Evolutionary conservation across 495 filamentous ascomycete genomes (phyloP).

Genomic region (Aspergillus nanangensis): DNA sequence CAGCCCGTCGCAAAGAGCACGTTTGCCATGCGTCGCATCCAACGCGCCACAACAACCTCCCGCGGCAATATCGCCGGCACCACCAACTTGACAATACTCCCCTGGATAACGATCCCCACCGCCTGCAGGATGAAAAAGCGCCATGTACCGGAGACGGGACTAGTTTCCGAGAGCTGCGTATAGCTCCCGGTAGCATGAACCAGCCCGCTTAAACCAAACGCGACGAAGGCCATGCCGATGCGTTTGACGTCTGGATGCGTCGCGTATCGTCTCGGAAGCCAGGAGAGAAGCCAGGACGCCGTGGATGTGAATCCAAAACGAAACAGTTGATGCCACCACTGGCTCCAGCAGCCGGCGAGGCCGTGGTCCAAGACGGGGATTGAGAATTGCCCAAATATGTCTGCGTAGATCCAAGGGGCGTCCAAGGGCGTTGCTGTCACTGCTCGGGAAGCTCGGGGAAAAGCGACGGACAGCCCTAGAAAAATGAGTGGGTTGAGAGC

Average conservation of each 20-base stretch:
- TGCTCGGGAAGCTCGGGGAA: constrained; percentile 30
- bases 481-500: constrained; percentile 53
- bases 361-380: constrained; percentile 56
- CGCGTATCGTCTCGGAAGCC: constrained; percentile 22
- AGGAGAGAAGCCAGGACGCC: constrained; percentile 41
- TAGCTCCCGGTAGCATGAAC: constrained; percentile 57
- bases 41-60: constrained; percentile 22
- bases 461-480: constrained; percentile 46
- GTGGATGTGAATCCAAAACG: constrained; percentile 64
- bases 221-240: constrained; percentile 33
- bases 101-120: constrained; percentile 51
- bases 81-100: constrained; percentile 19
- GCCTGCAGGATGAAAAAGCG: constrained; percentile 56
- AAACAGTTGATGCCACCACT: constrained; percentile 89
- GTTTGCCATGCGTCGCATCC: constrained; percentile 45
- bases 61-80: constrained; percentile 21
- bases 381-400: constrained; percentile 54
- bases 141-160: constrained; percentile 35
- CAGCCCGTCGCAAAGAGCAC: constrained; percentile 48
- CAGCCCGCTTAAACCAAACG: constrained; percentile 55
- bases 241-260: constrained; percentile 14
- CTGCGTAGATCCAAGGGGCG: constrained; percentile 63
- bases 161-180: constrained; percentile 42
- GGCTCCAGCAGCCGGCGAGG: constrained; percentile 72
- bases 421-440: constrained; percentile 43